Evolutionary conservation across 2,329 filamentous ascomycete species (phyloP).

Genomic region (Trichoderma cornu-damae): DNA sequence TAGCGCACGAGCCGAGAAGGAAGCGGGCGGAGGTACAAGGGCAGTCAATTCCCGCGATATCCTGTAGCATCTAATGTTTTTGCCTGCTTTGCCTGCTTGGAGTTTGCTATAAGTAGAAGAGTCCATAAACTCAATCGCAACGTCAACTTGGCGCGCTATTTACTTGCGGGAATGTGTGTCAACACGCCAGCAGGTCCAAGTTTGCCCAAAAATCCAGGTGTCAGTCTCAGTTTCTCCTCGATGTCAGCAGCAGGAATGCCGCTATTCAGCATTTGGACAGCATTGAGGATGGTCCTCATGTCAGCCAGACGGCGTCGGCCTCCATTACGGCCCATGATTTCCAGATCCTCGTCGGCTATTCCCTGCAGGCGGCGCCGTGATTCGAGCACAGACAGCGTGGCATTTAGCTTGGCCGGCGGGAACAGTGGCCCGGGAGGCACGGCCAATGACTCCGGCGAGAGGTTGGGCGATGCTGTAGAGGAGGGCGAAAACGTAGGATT

Average conservation of each 20-base stretch:
- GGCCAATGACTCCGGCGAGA: constrained; percentile 20
- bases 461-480: constrained; percentile 37
- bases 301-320: constrained; percentile 42
- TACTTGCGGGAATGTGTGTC: constrained; percentile 32
- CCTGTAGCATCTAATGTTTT: not conserved
- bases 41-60: not conserved
- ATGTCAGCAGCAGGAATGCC: constrained; percentile 39
- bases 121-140: not conserved
- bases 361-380: constrained; percentile 43
- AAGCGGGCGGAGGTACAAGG: not conserved
- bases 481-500: constrained; percentile 51
- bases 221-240: constrained; percentile 43
- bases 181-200: constrained; percentile 41
- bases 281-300: constrained; percentile 43
- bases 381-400: constrained; percentile 46
- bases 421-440: constrained; percentile 27
- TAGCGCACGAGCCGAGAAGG: not conserved
- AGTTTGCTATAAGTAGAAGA: constrained; percentile 11
- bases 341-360: constrained; percentile 41
- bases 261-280: constrained; percentile 40
- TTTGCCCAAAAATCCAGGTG: constrained; percentile 40
- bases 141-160: constrained; percentile 1
- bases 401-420: constrained; percentile 35
- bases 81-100: constrained; percentile 2
- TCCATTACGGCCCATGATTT: constrained; percentile 34